Conservation (phyloP, 2,329 filamentous ascomycete genomes). For the Scleromitrula shiraiana region DNA sequence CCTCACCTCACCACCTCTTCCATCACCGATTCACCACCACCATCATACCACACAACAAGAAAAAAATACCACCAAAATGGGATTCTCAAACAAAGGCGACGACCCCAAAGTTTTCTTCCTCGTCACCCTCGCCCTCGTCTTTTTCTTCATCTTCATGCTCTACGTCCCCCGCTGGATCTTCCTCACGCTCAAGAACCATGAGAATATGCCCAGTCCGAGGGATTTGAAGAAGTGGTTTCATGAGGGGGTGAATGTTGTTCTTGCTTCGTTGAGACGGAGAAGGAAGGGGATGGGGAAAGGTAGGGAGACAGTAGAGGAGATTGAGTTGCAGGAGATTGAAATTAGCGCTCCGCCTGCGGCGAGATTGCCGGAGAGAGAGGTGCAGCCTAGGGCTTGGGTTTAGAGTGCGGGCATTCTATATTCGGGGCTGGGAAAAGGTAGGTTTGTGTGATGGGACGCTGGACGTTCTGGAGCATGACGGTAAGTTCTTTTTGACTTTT, state of each 20-base stretch:
- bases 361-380: no score
- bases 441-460: no score
- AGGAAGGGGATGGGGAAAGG: neutral
- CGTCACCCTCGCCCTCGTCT: neutral
- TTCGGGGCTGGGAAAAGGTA: no score
- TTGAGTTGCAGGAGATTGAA: no score
- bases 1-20: no score
- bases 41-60: no score
- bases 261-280: neutral
- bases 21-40: neutral
- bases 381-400: no score
- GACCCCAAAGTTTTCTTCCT: neutral
- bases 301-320: no score
- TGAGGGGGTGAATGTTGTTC: neutral
- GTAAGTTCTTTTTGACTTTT: no score
- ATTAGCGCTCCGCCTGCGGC: no score
- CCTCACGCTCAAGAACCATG: neutral
- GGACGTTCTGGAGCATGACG: no score
- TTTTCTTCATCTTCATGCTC: neutral
- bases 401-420: no score
- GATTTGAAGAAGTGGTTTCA: neutral
- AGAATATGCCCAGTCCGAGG: neutral
- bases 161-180: neutral
- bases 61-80: neutral
- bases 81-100: neutral